These are phyloP conservation scores for Eucalyptus polyanthemos DNA, from an alignment of 345 rosid genomes.

Conservation along the genomic window DNA sequence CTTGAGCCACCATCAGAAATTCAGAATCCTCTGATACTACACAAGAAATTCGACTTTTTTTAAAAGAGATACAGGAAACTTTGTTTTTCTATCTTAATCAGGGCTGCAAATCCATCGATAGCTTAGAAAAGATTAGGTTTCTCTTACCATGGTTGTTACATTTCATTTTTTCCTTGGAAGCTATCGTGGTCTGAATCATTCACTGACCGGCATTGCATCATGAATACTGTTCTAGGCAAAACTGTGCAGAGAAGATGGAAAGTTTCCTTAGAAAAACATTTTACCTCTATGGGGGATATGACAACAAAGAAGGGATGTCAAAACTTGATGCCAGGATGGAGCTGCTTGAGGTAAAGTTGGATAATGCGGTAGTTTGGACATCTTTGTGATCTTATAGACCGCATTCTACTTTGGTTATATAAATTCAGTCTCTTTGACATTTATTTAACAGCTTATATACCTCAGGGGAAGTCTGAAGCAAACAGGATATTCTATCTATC, in stretches of 20 bases:
- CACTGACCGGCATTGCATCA: neutral
- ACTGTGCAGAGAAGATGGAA: slow-evolving; percentile 54
- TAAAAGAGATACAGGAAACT: neutral
- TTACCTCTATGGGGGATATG: slow-evolving; percentile 48
- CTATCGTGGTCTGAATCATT: neutral
- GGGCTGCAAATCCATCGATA: neutral
- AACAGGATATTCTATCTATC: slow-evolving; percentile 68
- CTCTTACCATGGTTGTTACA: neutral
- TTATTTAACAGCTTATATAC: slow-evolving; percentile 8
- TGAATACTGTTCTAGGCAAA: slow-evolving; percentile 24
- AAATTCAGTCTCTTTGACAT: neutral
- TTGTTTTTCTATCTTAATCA: neutral
- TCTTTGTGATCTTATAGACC: neutral
- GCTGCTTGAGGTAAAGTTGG: slow-evolving; percentile 42
- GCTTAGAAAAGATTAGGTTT: neutral
- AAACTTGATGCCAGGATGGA: slow-evolving; percentile 51
- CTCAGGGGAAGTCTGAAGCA: slow-evolving; percentile 44
- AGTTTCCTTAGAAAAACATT: slow-evolving; percentile 54
- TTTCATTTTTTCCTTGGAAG: neutral
- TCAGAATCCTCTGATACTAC: neutral
- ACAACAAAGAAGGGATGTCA: slow-evolving; percentile 52
- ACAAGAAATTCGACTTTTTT: neutral
- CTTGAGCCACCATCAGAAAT: neutral
- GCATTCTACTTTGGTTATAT: neutral
- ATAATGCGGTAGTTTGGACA: neutral